Evolutionary conservation across 1,139 yeast genomes (phyloP).

Genomic region (Taiozyma sp.): DNA sequence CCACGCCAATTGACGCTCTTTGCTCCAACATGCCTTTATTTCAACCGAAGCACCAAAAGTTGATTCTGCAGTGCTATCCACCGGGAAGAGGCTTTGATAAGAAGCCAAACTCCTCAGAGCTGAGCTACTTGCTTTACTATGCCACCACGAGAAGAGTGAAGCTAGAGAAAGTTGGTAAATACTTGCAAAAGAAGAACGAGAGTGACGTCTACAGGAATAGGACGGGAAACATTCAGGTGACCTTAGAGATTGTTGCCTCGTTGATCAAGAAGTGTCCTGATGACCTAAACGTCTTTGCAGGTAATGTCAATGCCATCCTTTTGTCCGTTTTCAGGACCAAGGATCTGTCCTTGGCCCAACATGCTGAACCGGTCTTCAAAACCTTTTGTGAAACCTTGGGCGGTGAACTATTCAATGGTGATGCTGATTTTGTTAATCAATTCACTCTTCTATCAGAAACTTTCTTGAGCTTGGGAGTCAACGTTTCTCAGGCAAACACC

Average conservation of each 20-base stretch:
- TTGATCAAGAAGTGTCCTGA: slow-evolving; percentile 74
- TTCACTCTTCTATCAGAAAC: slow-evolving; percentile 12
- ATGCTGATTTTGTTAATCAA: slow-evolving; percentile 47
- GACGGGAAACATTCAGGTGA: slow-evolving; percentile 78
- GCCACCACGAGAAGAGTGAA: slow-evolving; percentile 90
- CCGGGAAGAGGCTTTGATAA: slow-evolving; percentile 81
- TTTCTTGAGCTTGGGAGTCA: slow-evolving; percentile 10
- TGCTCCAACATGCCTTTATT: slow-evolving; percentile 29
- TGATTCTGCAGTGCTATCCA: slow-evolving; percentile 90
- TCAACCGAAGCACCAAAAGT: slow-evolving; percentile 81
- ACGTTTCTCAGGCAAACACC: slow-evolving; percentile 12
- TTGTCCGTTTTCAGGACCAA: slow-evolving; percentile 37
- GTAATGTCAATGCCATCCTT: slow-evolving; percentile 34
- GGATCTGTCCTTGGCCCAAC: slow-evolving; percentile 54
- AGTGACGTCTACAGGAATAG: slow-evolving; percentile 57
- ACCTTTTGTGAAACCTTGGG: slow-evolving; percentile 63
- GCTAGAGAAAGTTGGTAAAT: slow-evolving; percentile 76
- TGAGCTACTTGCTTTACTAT: slow-evolving; percentile 81
- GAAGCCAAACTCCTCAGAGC: slow-evolving; percentile 87
- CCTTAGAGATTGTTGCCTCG: slow-evolving; percentile 63
- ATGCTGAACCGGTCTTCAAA: slow-evolving; percentile 44
- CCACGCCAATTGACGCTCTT: background rate
- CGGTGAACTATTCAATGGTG: slow-evolving; percentile 67
- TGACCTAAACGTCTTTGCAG: slow-evolving; percentile 79
- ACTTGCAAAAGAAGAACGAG: slow-evolving; percentile 57